Evolutionary conservation across 371 early-diverging fungal species (phyloP).

Genomic region (Choanephora cucurbitarum): DNA sequence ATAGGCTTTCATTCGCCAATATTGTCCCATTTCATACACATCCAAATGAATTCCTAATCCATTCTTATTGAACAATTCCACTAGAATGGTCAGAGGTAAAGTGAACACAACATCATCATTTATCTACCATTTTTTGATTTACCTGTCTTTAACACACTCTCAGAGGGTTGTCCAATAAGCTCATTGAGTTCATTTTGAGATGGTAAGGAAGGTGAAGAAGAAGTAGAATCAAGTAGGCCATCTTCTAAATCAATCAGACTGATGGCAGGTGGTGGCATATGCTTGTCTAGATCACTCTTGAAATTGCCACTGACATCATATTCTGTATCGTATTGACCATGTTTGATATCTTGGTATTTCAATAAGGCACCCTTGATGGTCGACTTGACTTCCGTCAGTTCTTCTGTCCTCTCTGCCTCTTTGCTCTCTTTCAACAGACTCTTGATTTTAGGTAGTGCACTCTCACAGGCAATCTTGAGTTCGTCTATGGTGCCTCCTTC

Average conservation of each 20-base stretch:
- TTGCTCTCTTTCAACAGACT: conserved; percentile 56
- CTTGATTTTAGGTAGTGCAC: conserved; percentile 72
- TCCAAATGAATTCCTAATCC: conserved; percentile 53
- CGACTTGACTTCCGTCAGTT: conserved; percentile 84
- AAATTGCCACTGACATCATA: conserved; percentile 39
- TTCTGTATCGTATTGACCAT: conserved; percentile 52
- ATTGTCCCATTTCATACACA: conserved; percentile 21
- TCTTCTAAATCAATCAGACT: conserved; percentile 73
- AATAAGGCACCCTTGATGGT: conserved; percentile 82
- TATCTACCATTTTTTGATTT: no score
- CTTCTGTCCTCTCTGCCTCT: conserved; percentile 43
- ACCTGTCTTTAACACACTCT: conserved; percentile 6
- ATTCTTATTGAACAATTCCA: conserved; percentile 65
- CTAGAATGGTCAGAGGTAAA: no score
- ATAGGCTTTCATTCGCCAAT: conserved; percentile 37
- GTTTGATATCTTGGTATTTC: conserved; percentile 72
- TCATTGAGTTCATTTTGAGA: conserved; percentile 26
- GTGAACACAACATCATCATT: no score
- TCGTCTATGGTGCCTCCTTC: conserved; percentile 62
- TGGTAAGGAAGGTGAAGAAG: conserved; percentile 8
- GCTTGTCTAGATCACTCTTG: conserved; percentile 7
- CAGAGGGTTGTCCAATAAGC: conserved; percentile 21
- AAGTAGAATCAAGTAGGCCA: conserved; percentile 1
- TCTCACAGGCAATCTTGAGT: conserved; percentile 51
- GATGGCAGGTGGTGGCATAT: conserved; percentile 23